Base-by-base conservation (phyloP, 1,284 basidiomycete genomes). In the Paramarasmius palmivorus region DNA sequence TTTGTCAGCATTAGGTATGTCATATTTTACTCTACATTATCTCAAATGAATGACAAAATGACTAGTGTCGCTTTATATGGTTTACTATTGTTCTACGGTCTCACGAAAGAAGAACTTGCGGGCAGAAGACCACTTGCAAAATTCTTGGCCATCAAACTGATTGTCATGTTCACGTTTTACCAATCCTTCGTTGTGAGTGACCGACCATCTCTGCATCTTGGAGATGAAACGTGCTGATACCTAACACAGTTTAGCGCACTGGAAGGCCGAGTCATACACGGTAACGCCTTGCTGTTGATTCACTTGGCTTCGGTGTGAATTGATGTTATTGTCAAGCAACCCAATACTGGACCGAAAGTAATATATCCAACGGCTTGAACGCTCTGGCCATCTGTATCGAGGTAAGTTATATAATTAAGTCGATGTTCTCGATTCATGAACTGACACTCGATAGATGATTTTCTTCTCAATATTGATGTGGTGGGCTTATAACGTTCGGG, bases 141-240 rank as follows among this genome's bases (percentile, higher is more conserved):
- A 70, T 94, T 94, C 67, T 62, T 92, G 57, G 72, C 81, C 9
- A 93, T 92, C 74, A 95, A 94, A 70, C 71, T 93, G 32, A 91
- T 92, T 54, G 88, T 94, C 48, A 88, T 94, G 82, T 86, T 89
- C 64, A 92, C 90, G 0, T 92, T 90, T 65, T 92, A 92, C 65
- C 89, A 92, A 59, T 73, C 77, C 0, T 87, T 91, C 58, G 70
- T 91, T 36, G 88, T 90, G 61, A 54, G 86, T 73, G 10, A 10
- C 35, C 10, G 26, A 42, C 23, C 22, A 37, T 35, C 37, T 23
- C 19, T 37, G 15, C 14, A 12, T 29, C 22, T n/a, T 48, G 20
- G 23, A 37, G 23, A 26, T 29, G 32, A 3, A 38, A 15, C 32
- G 19, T 46, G 12, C 26, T 14, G 2, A 8, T 51, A 19, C 1